Evolutionary conservation across 2,329 filamentous ascomycete species (phyloP), one percentile per base, ranked within the genome.

Genomic region (Hymenoscyphus repandus): DNA sequence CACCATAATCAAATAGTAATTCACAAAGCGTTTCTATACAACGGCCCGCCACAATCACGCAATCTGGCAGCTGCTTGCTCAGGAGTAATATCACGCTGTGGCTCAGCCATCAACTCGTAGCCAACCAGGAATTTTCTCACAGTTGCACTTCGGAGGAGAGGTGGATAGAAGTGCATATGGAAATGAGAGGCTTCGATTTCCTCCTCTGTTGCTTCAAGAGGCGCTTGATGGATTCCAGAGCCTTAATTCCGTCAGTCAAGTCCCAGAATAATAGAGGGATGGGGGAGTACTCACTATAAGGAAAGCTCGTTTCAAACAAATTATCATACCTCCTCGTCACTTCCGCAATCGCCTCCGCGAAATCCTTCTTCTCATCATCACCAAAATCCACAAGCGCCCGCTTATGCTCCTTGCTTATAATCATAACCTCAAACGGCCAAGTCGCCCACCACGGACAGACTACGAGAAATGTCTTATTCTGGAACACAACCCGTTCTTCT

Each of bases 111-210:
- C 71, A 99, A 78, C 72, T 99, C 93, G 67, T 95, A 97, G 0
- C 93, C 93, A 32, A 99, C 93, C 47, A 97, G 71, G 72, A 97
- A 99, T 73, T 99, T 99, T 61, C 88, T 84, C 42, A 99, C 91
- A 0, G 90, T 96, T 2, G 93, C 91, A 42, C 90, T 96, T 50
- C 93, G 83, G 57, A 99, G 76, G 42, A 99, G 76, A 11, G 93
- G 93, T 38, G 93, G 93, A 68, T 96, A 97, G 70, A 99, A 99
- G 72, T 99, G 93, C 74, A 99, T 85, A 69, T 99, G 93, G 66
- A 99, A 83, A 70, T 95, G 92, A 59, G 88, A 90, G 54, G 83
- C 83, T 62, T 96, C 87, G 48, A 92, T 80, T 69, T 97, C 92
- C 55, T 95, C 89, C 1, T 82, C 77, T 0, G 81, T 86, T 18